Percentiles rank a stretch among this genome's conserved stretches.
phyloP scores from a whole-genome alignment of 306 rosid genomes.

The barrel medic (Medicago truncatula) region MtrunA17r5.0-ANR NC_053044.1:912001-912500 shows the following conservation, averaged over 20 bases:
- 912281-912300: background rate
- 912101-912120: background rate
- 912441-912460: too few species aligned
- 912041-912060: background rate
- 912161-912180: too few species aligned
- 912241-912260: constrained; percentile 8
- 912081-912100: background rate
- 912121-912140: too few species aligned
- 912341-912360: background rate
- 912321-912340: background rate
- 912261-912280: background rate
- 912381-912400: background rate
- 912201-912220: background rate
- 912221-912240: background rate
- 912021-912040: background rate
- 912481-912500: background rate
- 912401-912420: background rate
- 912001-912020: background rate
- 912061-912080: background rate
- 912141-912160: background rate
- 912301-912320: background rate
- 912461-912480: too few species aligned
- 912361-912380: background rate
- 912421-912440: too few species aligned
- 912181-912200: too few species aligned